Evolutionary conservation across 163 green algal genomes (phyloP), one percentile per base, ranked within the genome.

Genomic region (Smithsoniella earleae): DNA sequence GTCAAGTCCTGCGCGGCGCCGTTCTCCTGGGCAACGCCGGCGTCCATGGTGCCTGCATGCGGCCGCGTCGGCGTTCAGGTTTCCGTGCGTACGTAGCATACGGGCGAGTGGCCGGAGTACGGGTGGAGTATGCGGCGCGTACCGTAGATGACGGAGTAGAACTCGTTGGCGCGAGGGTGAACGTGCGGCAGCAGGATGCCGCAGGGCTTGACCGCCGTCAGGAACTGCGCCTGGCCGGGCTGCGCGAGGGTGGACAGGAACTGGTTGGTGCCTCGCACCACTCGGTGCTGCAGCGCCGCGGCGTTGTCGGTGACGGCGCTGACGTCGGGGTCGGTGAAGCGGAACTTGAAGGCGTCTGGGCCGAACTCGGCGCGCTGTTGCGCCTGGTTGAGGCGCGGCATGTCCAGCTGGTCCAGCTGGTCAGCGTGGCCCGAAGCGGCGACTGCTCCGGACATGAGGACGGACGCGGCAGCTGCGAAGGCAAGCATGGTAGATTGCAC

Each of bases 111-210:
- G 18, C 16, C 43, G 18, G 16, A 54, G 43, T 54, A 54, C 43
- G 18, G 16, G 18, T 27, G 43, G 13, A 36, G 25, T 64, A 27
- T 1, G 13, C 25, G 49, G 44, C 20, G 49, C 49, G 8, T 27
- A 64, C 49, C 49, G 49, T 36, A 64, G 49, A 64, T 64, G 49
- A 64, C 49, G 49, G 49, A 64, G 49, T 64, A 64, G 49, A 64
- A 64, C 49, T 64, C 49, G 49, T 64, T 64, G 49, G 49, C 49
- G 1, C 49, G 49, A 25, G 31, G 49, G 49, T 64, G 49, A 13
- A 13, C 13, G 49, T 64, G 49, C 25, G 49, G 49, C 49, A 64
- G 49, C 49, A 64, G 49, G 49, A 64, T 64, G 49, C n/a, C n/a
- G n/a, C n/a, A n/a, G n/a, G n/a, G n/a, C n/a, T n/a, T n/a, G n/a